Percentiles rank a stretch among this genome's conserved stretches.
These are phyloP conservation scores for Geoglossum cookeanum DNA, from an alignment of 2,329 filamentous ascomycete species.

Conservation along the genomic window DNA sequence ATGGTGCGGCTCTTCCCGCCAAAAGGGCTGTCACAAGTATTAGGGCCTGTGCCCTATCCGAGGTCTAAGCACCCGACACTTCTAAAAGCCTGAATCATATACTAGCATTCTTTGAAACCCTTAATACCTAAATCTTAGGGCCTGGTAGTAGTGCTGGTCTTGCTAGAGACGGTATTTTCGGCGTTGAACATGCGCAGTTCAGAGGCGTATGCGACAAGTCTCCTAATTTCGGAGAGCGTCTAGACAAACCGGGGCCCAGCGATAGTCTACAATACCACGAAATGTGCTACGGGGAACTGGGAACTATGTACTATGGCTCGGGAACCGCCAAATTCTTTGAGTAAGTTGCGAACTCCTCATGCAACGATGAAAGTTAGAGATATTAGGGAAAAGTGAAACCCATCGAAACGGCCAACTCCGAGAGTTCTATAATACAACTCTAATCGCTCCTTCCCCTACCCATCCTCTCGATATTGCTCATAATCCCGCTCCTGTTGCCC, in stretches of 20 bases:
- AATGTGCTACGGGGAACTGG: neutral
- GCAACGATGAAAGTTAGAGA: neutral
- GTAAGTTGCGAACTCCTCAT: neutral
- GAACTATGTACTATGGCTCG: neutral
- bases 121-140: too few species aligned
- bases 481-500: slow-evolving; percentile 44
- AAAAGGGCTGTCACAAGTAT: neutral
- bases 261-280: neutral
- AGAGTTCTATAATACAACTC: neutral
- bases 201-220: too few species aligned
- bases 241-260: neutral
- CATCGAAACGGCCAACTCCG: neutral
- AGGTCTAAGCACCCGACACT: too few species aligned
- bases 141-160: too few species aligned
- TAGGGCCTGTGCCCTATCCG: neutral
- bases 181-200: too few species aligned
- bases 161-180: too few species aligned
- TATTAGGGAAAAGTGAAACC: neutral
- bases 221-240: too few species aligned
- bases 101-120: neutral
- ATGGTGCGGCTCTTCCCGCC: neutral
- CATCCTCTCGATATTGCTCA: slow-evolving; percentile 81
- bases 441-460: slow-evolving; percentile 28
- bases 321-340: neutral
- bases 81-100: neutral